Evolutionary conservation across 2,329 filamentous ascomycete species (phyloP).

Genomic region (Tolypocladium amazonense): DNA sequence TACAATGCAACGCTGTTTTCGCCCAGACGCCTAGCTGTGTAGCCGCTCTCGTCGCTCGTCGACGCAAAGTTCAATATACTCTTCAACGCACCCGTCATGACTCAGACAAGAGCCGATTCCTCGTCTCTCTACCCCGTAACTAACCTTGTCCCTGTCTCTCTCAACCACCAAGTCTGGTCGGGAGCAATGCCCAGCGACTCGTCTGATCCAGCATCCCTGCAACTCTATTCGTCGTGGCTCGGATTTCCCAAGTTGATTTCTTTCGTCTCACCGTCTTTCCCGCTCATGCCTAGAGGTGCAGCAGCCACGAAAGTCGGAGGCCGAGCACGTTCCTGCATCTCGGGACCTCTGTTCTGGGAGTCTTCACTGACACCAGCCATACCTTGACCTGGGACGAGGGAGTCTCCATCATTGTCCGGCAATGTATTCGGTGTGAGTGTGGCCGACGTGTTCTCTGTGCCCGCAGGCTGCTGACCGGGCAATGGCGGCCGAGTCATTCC

Average conservation of each 20-base stretch:
- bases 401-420: conserved; percentile 10
- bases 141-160: background rate
- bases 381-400: background rate
- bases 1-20: background rate
- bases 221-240: conserved; percentile 10
- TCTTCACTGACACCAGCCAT: background rate
- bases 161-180: background rate
- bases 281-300: conserved; percentile 7
- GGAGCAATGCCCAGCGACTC: background rate
- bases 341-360: conserved; percentile 18
- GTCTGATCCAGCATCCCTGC: background rate
- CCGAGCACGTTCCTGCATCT: conserved; percentile 33
- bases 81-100: background rate
- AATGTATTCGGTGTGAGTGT: conserved; percentile 14
- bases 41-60: background rate
- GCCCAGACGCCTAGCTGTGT: background rate
- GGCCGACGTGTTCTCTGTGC: conserved; percentile 13
- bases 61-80: background rate
- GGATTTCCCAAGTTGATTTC: conserved; percentile 28
- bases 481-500: conserved; percentile 5
- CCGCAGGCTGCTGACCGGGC: conserved; percentile 5
- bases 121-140: no score
- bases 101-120: background rate
- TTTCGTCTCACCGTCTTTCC: conserved; percentile 10
- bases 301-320: conserved; percentile 14